phyloP scores from a whole-genome alignment of 495 filamentous ascomycete species.

The Parathielavia appendiculata region DNA sequence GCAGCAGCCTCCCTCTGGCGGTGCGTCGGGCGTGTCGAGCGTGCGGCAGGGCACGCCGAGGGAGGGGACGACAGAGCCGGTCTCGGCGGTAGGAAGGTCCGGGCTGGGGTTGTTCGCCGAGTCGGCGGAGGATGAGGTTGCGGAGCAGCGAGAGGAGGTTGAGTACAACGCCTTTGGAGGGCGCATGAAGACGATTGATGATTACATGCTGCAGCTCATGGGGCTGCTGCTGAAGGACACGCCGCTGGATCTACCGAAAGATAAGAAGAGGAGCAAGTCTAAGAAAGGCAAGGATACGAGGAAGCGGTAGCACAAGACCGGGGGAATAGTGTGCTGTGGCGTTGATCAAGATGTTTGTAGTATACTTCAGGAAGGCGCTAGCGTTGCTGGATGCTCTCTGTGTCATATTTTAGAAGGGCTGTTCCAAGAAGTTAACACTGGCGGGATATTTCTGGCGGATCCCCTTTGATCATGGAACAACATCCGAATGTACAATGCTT shows the following conservation, averaged over 20 bases:
- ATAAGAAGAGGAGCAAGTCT: conserved; percentile 61
- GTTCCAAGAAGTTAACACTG: no score
- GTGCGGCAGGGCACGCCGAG: conserved; percentile 42
- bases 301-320: conserved; percentile 10
- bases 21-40: conserved; percentile 43
- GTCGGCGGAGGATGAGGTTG: conserved; percentile 30
- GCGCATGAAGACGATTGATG: conserved; percentile 62
- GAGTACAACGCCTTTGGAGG: conserved; percentile 54
- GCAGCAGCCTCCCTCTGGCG: conserved; percentile 49
- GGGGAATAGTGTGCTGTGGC: not conserved
- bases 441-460: no score
- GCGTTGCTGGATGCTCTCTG: no score
- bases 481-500: no score
- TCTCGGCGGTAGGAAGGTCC: conserved; percentile 25
- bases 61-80: conserved; percentile 36
- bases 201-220: conserved; percentile 78
- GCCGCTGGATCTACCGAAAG: conserved; percentile 69
- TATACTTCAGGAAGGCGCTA: no score
- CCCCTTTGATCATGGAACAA: no score
- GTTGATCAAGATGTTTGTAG: not conserved
- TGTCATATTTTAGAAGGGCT: no score
- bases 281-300: conserved; percentile 26
- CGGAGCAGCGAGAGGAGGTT: conserved; percentile 36
- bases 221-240: conserved; percentile 71
- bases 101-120: conserved; percentile 40